Conservation (phyloP, 345 rosid species). For the Nasturtium officinale region DNA sequence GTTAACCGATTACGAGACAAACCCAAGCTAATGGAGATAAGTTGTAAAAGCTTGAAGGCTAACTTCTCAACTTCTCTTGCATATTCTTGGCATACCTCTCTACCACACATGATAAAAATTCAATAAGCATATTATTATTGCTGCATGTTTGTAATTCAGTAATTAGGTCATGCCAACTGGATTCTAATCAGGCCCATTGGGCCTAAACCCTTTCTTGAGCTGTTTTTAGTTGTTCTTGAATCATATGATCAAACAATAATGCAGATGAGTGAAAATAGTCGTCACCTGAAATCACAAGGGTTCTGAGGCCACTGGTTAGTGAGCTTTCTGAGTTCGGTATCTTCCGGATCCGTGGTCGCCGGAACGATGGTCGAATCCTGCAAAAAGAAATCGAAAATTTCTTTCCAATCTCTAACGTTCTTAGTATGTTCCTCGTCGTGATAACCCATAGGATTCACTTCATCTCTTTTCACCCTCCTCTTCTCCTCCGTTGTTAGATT, state of each 20-base stretch:
- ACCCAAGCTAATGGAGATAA: constrained; percentile 74
- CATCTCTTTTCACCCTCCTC: constrained; percentile 63
- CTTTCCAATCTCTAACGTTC: constrained; percentile 95
- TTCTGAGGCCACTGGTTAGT: constrained; percentile 78
- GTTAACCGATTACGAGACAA: constrained; percentile 50
- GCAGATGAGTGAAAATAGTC: neutral
- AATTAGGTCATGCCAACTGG: neutral
- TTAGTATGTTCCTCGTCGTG: constrained; percentile 83
- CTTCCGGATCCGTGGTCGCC: constrained; percentile 58
- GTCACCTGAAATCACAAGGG: constrained; percentile 66
- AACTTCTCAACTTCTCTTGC: constrained; percentile 64
- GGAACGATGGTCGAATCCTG: constrained; percentile 64
- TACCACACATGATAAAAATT: constrained; percentile 28
- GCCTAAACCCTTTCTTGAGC: neutral
- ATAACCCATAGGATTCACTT: constrained; percentile 71
- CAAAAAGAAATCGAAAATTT: constrained; percentile 68
- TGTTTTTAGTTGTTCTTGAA: neutral
- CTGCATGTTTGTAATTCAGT: neutral
- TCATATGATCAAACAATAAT: neutral
- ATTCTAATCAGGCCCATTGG: constrained; percentile 21
- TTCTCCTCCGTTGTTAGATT: constrained; percentile 59
- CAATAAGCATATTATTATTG: no score
- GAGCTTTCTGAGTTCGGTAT: constrained; percentile 48
- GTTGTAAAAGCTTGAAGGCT: constrained; percentile 61
- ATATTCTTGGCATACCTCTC: constrained; percentile 74